Base-by-base conservation (phyloP, 768 basidiomycete species). In the Russula sp. region DNA sequence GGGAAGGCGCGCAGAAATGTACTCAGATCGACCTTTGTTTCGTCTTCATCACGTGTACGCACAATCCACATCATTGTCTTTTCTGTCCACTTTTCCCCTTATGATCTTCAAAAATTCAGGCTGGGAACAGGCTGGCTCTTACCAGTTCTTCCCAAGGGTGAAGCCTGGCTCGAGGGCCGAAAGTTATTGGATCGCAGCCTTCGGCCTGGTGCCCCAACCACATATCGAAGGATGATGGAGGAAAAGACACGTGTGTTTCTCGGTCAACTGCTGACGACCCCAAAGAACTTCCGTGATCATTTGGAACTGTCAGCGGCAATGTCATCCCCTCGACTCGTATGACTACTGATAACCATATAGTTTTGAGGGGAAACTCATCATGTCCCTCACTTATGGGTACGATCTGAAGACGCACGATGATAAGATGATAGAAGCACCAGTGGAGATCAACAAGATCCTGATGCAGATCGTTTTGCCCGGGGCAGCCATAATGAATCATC, bases 1-100 rank as follows among this genome's bases (percentile, higher is more conserved):
- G 31, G 83, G 84, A 50, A 83, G 77, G 68, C 77, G 82, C 55
- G 79, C 82, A 59, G 69, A 77, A 27, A 13, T 34, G 9, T 66
- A 63, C 48, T 57, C 65, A 18, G 65, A 64, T 22, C 62, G 65
- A 1, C 56, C 65, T 16, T 5, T 10, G 6, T 20, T 55, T 27
- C 51, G 22, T 0, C 32, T 66, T 18, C 4, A 18, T 11, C 40
- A 64, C 4, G 35, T 66, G 65, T 66, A 27, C 39, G 65, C 20
- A 2, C 31, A 37, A 13, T 14, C n/a, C 14, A 34, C 4, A 3
- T 8, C 47, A 13, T 16, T 48, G 13, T 32, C 16, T 22, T 2
- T 6, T n/a, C 6, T n/a, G 14, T 55, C 20, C 2, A 2, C 16
- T 10, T n/a, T 3, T n/a, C 20, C 47, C 22, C 42, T 50, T 11